These are phyloP conservation scores for Sporobolomyces pararoseus DNA, from an alignment of 768 basidiomycete genomes.

Conservation along the genomic window DNA sequence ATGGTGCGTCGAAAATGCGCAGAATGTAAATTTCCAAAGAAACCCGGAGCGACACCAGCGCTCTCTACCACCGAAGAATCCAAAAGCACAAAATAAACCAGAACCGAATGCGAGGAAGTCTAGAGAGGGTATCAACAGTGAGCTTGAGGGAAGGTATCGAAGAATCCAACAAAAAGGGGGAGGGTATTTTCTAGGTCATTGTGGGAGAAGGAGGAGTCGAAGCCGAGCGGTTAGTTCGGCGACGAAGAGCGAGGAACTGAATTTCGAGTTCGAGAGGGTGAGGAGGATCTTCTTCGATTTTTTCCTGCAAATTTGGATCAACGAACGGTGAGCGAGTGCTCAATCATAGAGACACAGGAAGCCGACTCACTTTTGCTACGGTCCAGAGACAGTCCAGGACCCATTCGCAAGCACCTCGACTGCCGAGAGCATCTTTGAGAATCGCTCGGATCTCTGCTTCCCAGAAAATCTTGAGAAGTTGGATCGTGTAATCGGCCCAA, in stretches of 20 bases:
- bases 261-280: conserved; percentile 41
- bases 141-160: no score
- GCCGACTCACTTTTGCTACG: conserved; percentile 27
- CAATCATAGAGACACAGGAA: background rate
- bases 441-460: conserved; percentile 31
- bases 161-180: no score
- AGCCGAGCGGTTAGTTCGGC: background rate
- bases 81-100: no score
- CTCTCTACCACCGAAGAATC: no score
- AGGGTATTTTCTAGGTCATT: background rate
- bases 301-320: conserved; percentile 15
- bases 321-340: background rate
- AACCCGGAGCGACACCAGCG: no score
- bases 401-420: conserved; percentile 39
- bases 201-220: conserved; percentile 10
- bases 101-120: no score
- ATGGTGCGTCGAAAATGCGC: no score
- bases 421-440: conserved; percentile 33
- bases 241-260: conserved; percentile 35
- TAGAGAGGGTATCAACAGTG: no score
- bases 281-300: conserved; percentile 36
- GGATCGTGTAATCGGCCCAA: conserved; percentile 42
- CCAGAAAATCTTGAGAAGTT: conserved; percentile 42
- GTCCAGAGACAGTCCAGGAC: conserved; percentile 39
- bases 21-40: no score